Conservation (phyloP, 768 basidiomycete species). For the Trametes gibbosa region DNA sequence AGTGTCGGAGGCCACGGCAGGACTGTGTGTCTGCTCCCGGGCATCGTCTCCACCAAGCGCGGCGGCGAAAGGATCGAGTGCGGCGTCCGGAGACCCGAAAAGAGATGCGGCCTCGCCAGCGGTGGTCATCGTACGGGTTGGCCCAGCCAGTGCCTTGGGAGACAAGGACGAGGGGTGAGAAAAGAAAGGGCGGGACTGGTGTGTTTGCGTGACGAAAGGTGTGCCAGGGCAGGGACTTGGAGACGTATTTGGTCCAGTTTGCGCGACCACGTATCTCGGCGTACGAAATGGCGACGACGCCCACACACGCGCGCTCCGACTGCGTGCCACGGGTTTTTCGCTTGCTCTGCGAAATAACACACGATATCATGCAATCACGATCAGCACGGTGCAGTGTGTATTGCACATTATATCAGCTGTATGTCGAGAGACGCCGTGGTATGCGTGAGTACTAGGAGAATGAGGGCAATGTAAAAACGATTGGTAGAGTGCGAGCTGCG, state of each 20-base stretch:
- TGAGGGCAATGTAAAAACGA: constrained; percentile 5
- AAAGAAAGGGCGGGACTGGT: constrained; percentile 7
- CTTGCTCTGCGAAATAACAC: neutral
- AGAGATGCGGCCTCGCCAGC: constrained; percentile 81
- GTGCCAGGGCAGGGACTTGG: constrained; percentile 13
- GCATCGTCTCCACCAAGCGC: constrained; percentile 20
- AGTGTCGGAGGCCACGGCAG: constrained; percentile 7
- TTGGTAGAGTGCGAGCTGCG: constrained; percentile 12
- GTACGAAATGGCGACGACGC: neutral
- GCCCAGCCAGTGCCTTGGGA: constrained; percentile 18
- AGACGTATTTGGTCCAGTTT: constrained; percentile 40
- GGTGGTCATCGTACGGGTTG: constrained; percentile 46
- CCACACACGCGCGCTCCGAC: constrained; percentile 8
- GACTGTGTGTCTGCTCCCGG: constrained; percentile 10
- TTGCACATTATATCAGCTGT: constrained; percentile 18
- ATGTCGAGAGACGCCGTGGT: neutral
- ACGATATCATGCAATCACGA: neutral
- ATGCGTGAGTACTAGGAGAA: neutral
- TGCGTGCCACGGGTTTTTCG: neutral
- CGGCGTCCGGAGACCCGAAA: constrained; percentile 64
- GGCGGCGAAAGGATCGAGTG: constrained; percentile 39
- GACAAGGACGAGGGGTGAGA: constrained; percentile 12
- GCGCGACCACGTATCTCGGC: constrained; percentile 35
- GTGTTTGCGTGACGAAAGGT: constrained; percentile 8
- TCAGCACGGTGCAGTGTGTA: constrained; percentile 2